Percentiles rank a stretch among this genome's conserved stretches.
Conservation (phyloP, 805 yeast genomes). For the Yamadazyma endophytica region DNA sequence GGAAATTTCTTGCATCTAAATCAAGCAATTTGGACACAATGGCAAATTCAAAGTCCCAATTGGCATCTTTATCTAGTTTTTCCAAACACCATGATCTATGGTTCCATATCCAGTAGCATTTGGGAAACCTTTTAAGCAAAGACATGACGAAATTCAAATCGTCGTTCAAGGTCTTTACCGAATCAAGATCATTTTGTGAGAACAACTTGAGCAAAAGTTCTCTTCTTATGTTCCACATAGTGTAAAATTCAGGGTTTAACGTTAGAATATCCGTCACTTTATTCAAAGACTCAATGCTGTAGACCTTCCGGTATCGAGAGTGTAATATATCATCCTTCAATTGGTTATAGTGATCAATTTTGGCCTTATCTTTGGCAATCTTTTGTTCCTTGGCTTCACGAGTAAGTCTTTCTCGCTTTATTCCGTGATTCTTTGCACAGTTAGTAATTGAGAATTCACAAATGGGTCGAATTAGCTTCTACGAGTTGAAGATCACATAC, state of each 20-base stretch:
- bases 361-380: slow-evolving; percentile 53
- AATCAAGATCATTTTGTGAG: slow-evolving; percentile 5
- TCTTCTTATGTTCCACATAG: slow-evolving; percentile 86
- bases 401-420: slow-evolving; percentile 55
- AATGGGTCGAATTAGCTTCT: slow-evolving; percentile 11
- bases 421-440: slow-evolving; percentile 76
- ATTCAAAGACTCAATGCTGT: slow-evolving; percentile 37
- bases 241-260: slow-evolving; percentile 81
- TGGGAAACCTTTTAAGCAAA: slow-evolving; percentile 66
- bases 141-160: slow-evolving; percentile 63
- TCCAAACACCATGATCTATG: slow-evolving; percentile 80
- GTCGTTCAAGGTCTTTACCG: slow-evolving; percentile 27
- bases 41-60: slow-evolving; percentile 69
- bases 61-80: slow-evolving; percentile 43
- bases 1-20: slow-evolving; percentile 80
- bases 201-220: slow-evolving; percentile 50
- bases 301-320: slow-evolving; percentile 13
- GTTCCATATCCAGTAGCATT: slow-evolving; percentile 96
- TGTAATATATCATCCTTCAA: slow-evolving; percentile 44
- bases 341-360: slow-evolving; percentile 51
- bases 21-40: slow-evolving; percentile 66
- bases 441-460: no score
- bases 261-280: slow-evolving; percentile 55
- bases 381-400: slow-evolving; percentile 53
- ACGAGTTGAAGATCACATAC: slow-evolving; percentile 1